Base-by-base conservation (phyloP, 768 basidiomycete genomes). In the Suillus plorans region DNA sequence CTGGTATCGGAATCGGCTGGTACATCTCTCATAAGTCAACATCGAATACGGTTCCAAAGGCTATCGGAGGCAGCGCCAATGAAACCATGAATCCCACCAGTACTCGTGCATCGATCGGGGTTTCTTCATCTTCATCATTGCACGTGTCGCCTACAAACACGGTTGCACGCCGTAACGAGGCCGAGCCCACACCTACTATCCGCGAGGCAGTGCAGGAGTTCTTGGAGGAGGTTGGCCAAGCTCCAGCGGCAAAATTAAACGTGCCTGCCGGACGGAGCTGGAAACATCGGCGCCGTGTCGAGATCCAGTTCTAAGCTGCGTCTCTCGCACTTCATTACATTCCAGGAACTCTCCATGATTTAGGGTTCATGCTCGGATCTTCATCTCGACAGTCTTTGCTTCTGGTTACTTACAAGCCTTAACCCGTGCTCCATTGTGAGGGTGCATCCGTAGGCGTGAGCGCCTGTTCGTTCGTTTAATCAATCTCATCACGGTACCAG, bases 71-170 rank as follows among this genome's bases (percentile, higher is more conserved):
- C 16, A 83, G 82, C 60, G 86, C 82, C 13, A 73, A 81, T 44
- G 80, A 87, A 69, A 76, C 77, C 5, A 68, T 71, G 16, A 69
- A 71, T 1, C 52, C 71, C 5, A 63, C 67, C 4, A 47, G 74
- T 42, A 22, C 73, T 25, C 58, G 68, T 25, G 45, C 67, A 56
- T 69, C 72, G 36, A 69, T 68, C 4, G 49, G 62, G 18, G 59
- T 1, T 49, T 63, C 56, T 31, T 67, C 64, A 41, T 60, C 68
- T 7, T 69, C 70, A 22, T 70, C 74, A 25, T 70, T 71, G 25
- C 81, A 84, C 68, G 87, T 91, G 42, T 80, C 82, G 7, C 89
- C 89, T 14, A 91, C 89, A 10, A 76, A 81, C 70, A 90, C 88
- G 5, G 78, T 90, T 63, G 82, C 78, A 34, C 78, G 80, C 56